Conservation (phyloP, 2,329 filamentous ascomycete species). For the Botrytis byssoidea region DNA sequence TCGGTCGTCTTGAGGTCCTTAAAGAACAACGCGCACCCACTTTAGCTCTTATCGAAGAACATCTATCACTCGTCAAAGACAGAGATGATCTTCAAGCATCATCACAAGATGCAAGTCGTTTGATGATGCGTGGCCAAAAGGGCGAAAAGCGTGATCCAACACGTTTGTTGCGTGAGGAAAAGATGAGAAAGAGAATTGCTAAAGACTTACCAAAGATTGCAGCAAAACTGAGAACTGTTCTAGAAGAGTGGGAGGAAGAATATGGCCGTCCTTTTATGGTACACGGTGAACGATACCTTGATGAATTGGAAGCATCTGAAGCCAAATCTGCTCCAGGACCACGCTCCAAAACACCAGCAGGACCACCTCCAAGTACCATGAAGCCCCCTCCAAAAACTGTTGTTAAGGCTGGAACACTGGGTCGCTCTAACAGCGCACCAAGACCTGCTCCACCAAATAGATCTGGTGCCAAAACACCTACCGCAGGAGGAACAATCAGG, state of each 20-base stretch:
- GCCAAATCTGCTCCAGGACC: conserved; percentile 59
- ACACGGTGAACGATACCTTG: conserved; percentile 86
- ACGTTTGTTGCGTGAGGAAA: conserved; percentile 91
- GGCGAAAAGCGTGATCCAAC: conserved; percentile 93
- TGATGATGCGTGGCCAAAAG: conserved; percentile 89
- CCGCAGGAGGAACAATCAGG: conserved; percentile 40
- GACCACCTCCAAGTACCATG: conserved; percentile 50
- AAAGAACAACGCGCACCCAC: conserved; percentile 85
- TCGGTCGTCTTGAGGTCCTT: conserved; percentile 74
- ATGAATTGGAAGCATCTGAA: conserved; percentile 69
- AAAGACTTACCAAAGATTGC: conserved; percentile 95
- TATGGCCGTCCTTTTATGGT: conserved; percentile 92
- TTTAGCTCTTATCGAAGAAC: conserved; percentile 76
- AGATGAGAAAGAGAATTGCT: conserved; percentile 95
- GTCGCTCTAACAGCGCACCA: conserved; percentile 35
- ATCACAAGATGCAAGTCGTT: conserved; percentile 88
- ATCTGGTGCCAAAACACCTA: conserved; percentile 53
- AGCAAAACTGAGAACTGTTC: conserved; percentile 73
- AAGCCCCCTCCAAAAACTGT: conserved; percentile 26
- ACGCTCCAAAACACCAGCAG: conserved; percentile 73
- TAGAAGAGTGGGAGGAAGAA: conserved; percentile 89
- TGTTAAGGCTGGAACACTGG: conserved; percentile 33
- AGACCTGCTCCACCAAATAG: conserved; percentile 33
- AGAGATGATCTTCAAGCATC: conserved; percentile 85
- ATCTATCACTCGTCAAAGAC: conserved; percentile 79